Evolutionary conservation across 2,329 filamentous ascomycete genomes (phyloP).

Genomic region (Diaporthe sp.): DNA sequence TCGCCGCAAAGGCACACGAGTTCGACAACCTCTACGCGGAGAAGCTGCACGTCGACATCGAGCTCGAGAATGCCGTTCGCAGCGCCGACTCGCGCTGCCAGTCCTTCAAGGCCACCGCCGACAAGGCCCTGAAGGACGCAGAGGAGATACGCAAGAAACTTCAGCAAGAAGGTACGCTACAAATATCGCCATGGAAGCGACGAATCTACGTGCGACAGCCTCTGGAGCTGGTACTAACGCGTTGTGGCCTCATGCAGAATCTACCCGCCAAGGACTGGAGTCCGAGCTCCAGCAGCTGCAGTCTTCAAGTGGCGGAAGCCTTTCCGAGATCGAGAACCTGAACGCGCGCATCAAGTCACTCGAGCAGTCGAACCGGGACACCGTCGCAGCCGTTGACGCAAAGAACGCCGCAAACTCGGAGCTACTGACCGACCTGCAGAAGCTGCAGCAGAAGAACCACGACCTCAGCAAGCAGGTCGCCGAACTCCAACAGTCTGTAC

Average conservation of each 20-base stretch:
- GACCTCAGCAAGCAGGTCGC: conserved; percentile 87
- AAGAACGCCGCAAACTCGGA: conserved; percentile 90
- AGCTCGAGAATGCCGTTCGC: conserved; percentile 90
- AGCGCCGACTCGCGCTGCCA: conserved; percentile 86
- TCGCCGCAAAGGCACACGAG: conserved; percentile 84
- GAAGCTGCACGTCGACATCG: conserved; percentile 90
- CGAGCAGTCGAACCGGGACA: conserved; percentile 93
- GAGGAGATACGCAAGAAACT: conserved; percentile 86
- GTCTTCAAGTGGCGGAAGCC: conserved; percentile 79
- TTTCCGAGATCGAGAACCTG: conserved; percentile 80
- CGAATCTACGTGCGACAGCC: conserved; percentile 16
- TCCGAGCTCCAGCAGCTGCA: conserved; percentile 85
- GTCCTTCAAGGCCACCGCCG: conserved; percentile 82
- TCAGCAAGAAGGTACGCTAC: conserved; percentile 79
- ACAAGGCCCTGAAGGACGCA: conserved; percentile 86
- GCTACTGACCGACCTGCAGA: conserved; percentile 86
- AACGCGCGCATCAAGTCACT: conserved; percentile 87
- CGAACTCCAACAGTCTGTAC: conserved; percentile 83
- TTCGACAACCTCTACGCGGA: conserved; percentile 86
- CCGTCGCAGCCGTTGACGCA: conserved; percentile 87
- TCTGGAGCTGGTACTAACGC: conserved; percentile 24
- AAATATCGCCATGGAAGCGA: conserved; percentile 16
- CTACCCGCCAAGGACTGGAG: conserved; percentile 78
- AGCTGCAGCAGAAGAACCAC: conserved; percentile 89
- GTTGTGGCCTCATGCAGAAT: conserved; percentile 69